Base-by-base conservation (phyloP, 2,329 filamentous ascomycete genomes). In the Colletotrichum destructivum region DNA sequence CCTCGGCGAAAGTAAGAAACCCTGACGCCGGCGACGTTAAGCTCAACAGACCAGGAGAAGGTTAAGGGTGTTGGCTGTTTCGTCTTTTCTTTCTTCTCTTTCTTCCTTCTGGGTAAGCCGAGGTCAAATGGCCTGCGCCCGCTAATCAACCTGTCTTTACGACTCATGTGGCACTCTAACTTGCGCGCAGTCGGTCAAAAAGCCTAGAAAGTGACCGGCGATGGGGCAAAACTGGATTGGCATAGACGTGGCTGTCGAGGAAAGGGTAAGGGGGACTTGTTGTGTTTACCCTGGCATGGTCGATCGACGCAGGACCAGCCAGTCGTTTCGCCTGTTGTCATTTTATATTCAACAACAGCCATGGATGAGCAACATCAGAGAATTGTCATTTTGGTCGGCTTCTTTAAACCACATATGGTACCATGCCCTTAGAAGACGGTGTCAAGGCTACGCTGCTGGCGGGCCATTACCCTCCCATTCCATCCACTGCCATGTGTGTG, bases 21-120 rank as follows among this genome's bases (percentile, higher is more conserved):
- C 23, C 42, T 13, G 16, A 11, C 16, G 40, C 21, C 23, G 44
- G 54, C 66, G 46, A 31, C 54, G 42, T 35, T 15, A 23, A 44
- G 46, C 54, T 59, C 18, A 56, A 38, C 35, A 21, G 18, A 40
- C 46, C 56, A 26, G 23, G 15, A 47, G 38, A 60, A 60, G 54
- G 40, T 55, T 66, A 42, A 49, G 21, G 55, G 55, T 16, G 40
- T 47, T 49, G 56, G 62, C 44, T 67, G 67, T 70, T 70, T 70
- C 42, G 62, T 42, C 47, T 60, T 44, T 46, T 16, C 13, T 42
- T 52, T 38, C 35, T 38, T 38, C 35, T 38, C 35, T 38, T 47
- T n/a, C n/a, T 51, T 23, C 8, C 21, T 47, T 38, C n/a, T 55
- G 16, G 52, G 18, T 8, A 40, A 40, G 54, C n/a, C 18, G 40